Evolutionary conservation across 2,329 filamentous ascomycete species (phyloP), one percentile per base, ranked within the genome.

Genomic region (Talaromyces sp.): DNA sequence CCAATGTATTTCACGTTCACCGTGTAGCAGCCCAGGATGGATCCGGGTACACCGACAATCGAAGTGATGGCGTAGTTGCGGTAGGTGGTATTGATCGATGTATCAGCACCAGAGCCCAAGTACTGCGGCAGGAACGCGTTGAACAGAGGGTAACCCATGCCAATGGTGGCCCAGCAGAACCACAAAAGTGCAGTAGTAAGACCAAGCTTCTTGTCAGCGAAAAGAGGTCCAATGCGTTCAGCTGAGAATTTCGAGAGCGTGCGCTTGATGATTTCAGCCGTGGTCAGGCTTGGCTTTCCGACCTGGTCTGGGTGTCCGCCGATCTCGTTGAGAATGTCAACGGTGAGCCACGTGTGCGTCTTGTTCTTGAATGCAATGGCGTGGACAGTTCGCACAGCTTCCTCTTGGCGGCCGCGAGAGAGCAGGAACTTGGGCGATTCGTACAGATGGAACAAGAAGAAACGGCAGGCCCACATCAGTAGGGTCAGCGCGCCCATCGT

Each of bases 61-160:
- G 88, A 89, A 17, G 89, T 91, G 72, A 96, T 92, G 72, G 88
- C 88, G 73, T 92, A 93, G 80, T 92, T 91, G 63, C 89, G 87
- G 78, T 95, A 96, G 55, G 75, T 79, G 36, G 76, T 73, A 55
- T 73, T 70, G 19, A 73, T 72, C 13, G 76, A 70, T 28, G 76
- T 75, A 10, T 71, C 60, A 5, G 67, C 65, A 55, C 76, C 76
- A 15, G 69, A 69, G 11, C 78, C 78, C 62, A 96, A 85, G 70
- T 95, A 95, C 67, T 95, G 90, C 0, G 92, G 92, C n/a, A 96
- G 82, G 76, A 96, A 96, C 58, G 90, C 89, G 74, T 95, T 95
- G 83, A 93, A 96, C 1, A 96, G 84, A 0, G 91, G 91, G 70
- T 93, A 96, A 2, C 88, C 91, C 85, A 96, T 89, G 63, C 91